Evolutionary conservation across 257 asterid genomes (phyloP), one percentile per base, ranked within the genome.

Genomic region (Scutellaria barbata): DNA sequence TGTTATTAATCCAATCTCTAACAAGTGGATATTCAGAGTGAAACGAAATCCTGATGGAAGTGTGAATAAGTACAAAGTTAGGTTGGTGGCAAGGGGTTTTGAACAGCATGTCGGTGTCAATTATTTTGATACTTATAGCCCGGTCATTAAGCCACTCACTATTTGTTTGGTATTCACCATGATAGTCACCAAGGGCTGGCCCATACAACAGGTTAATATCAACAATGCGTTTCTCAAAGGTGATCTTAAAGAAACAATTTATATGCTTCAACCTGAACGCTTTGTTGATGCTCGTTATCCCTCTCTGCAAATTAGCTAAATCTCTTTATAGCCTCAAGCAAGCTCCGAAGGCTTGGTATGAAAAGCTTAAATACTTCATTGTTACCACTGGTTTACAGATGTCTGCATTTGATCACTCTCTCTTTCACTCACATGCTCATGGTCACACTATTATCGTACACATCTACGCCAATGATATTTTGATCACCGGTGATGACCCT

Each of bases 301-400:
- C 1, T 0, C 9, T n/a, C 5, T 50, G 25, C 10, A 50, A 6
- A 10, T 5, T 50, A 1, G 8, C 0, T 0, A 50, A 16, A 10
- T 1, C 56, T 0, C 6, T 50, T 0, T 14, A 50, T 50, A 22
- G 56, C 0, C 25, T 50, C 0, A 50, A 50, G 10, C 56, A 50
- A 1, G 56, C 56, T 0, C 25, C 56, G 1, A 50, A 50, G 56
- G 25, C 56, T 6, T 50, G 56, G 56, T 50, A 50, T 50, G 56
- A 50, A 1, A 50, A 9, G n/a, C 4, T 45, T 2, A 22, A 1
- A 22, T 0, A 2, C 2, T 22, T 1, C 2, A 1, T 22, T 1
- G 0, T 22, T 22, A 1, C 1, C 2, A 0, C 2, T 22, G 25
- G 25, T 2, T 1, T 22, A 2, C 25, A 22, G 1, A 22, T 0